Percentiles rank a stretch among this genome's conserved stretches.
Evolutionary conservation across 2,329 filamentous ascomycete species (phyloP).

Genomic region (Amesomyces nigricolor): DNA sequence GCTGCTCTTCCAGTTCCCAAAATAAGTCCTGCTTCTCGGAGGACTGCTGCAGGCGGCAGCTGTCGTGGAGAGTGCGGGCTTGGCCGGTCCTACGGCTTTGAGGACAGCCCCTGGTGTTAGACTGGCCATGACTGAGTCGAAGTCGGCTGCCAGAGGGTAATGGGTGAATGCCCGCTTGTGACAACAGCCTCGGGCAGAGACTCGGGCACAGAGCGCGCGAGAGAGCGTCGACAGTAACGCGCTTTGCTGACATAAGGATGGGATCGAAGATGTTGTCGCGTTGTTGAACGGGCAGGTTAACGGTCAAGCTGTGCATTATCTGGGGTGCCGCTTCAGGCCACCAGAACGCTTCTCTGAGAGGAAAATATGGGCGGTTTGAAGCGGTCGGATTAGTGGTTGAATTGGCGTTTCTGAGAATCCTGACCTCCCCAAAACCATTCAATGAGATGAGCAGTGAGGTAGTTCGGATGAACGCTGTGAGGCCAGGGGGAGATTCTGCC

Average conservation of each 20-base stretch:
- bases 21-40: not conserved
- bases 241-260: slow-evolving; percentile 32
- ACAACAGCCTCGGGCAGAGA: slow-evolving; percentile 38
- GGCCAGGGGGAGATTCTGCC: slow-evolving; percentile 1
- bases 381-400: too few relatives aligned
- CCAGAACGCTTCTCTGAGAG: too few relatives aligned
- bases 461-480: not conserved
- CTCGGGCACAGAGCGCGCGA: slow-evolving; percentile 60
- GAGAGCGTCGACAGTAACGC: slow-evolving; percentile 50
- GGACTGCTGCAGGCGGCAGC: not conserved
- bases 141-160: slow-evolving; percentile 10
- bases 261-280: not conserved
- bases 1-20: too few relatives aligned
- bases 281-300: not conserved
- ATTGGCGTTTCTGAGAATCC: too few relatives aligned
- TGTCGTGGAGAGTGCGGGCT: not conserved
- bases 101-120: not conserved
- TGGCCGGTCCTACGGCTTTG: not conserved
- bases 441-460: too few relatives aligned
- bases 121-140: not conserved
- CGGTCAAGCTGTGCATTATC: not conserved
- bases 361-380: too few relatives aligned
- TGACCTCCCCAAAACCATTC: too few relatives aligned
- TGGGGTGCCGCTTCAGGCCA: too few relatives aligned
- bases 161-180: slow-evolving; percentile 29